phyloP scores from a whole-genome alignment of 306 rosid genomes.

The Malus fusca region DNA sequence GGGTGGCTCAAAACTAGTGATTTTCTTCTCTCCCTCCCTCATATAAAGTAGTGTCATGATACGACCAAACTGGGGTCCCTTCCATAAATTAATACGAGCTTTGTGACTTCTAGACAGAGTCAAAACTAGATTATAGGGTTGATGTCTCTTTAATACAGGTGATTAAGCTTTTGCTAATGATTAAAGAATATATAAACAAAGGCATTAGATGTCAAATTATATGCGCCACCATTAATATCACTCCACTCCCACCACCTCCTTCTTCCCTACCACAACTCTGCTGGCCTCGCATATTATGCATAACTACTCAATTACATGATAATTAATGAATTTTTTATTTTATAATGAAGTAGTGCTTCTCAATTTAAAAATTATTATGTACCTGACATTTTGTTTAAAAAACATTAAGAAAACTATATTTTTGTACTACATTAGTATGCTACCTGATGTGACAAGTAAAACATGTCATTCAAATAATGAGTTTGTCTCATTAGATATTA shows the following conservation, averaged over 20 bases:
- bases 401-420: too few species aligned
- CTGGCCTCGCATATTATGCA: constrained; percentile 4
- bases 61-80: constrained; percentile 1
- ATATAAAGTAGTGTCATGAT: background rate
- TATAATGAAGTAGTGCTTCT: constrained; percentile 7
- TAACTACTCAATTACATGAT: background rate
- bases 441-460: too few species aligned
- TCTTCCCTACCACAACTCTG: constrained; percentile 24
- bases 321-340: background rate
- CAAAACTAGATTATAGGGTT: background rate
- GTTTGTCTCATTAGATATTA: too few species aligned
- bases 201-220: constrained; percentile 27
- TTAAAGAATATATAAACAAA: background rate
- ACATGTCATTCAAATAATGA: too few species aligned
- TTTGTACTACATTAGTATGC: too few species aligned
- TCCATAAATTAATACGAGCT: background rate
- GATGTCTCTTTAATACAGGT: background rate
- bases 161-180: background rate
- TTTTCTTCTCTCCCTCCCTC: background rate
- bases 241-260: constrained; percentile 38
- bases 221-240: constrained; percentile 37
- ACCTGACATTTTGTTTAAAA: background rate
- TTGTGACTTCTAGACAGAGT: background rate
- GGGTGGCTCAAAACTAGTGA: constrained; percentile 20
- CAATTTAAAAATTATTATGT: background rate